Evolutionary conservation across 1,284 basidiomycete species (phyloP).

Genomic region (Malassezia brasiliensis): DNA sequence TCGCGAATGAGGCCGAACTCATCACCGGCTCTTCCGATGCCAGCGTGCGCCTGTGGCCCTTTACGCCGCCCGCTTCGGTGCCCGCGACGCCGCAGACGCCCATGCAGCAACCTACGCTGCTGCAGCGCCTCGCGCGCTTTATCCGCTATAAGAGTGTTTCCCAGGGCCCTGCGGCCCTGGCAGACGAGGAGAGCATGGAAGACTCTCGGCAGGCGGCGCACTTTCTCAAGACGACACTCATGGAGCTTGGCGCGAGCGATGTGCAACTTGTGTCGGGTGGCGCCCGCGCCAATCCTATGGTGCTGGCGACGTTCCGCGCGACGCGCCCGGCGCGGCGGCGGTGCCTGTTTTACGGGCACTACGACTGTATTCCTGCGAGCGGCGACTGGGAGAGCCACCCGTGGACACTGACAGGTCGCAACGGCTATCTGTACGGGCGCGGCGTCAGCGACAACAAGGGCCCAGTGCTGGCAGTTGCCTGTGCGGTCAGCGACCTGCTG

Average conservation of each 20-base stretch:
- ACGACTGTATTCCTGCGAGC: slow-evolving; percentile 37
- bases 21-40: slow-evolving; percentile 32
- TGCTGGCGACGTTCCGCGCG: slow-evolving; percentile 35
- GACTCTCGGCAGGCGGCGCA: slow-evolving; percentile 52
- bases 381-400: slow-evolving; percentile 70
- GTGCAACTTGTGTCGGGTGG: slow-evolving; percentile 29
- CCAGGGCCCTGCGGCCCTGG: slow-evolving; percentile 5
- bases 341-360: slow-evolving; percentile 42
- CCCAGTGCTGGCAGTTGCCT: slow-evolving; percentile 80
- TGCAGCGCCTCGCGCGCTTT: slow-evolving; percentile 8
- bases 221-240: slow-evolving; percentile 33
- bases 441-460: slow-evolving; percentile 75
- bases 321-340: slow-evolving; percentile 7
- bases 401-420: slow-evolving; percentile 68
- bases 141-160: slow-evolving; percentile 9
- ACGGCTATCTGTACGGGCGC: slow-evolving; percentile 87
- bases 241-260: slow-evolving; percentile 33
- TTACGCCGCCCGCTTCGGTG: background rate
- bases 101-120: background rate
- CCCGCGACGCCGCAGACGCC: background rate
- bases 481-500: slow-evolving; percentile 72
- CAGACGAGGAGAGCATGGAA: slow-evolving; percentile 60
- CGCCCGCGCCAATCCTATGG: slow-evolving; percentile 31
- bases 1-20: slow-evolving; percentile 16
- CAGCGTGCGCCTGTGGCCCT: slow-evolving; percentile 9